Conservation (phyloP, 2,329 filamentous ascomycete genomes). For the Zymoseptoria ardabiliae region DNA sequence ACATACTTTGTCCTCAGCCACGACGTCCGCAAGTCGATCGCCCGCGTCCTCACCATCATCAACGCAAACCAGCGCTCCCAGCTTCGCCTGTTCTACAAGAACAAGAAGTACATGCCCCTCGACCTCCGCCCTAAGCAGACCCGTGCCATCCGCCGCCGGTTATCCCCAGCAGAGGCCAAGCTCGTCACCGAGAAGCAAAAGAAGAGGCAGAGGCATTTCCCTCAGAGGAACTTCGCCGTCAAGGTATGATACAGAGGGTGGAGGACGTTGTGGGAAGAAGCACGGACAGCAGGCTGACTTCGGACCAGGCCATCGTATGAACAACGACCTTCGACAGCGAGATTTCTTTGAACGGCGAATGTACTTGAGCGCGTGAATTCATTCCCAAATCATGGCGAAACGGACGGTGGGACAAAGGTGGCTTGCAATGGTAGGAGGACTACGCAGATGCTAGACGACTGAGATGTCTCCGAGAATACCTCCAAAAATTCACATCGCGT, state of each 20-base stretch:
- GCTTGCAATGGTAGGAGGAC: slow-evolving; percentile 10
- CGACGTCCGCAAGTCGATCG: slow-evolving; percentile 99
- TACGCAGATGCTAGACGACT: slow-evolving; percentile 4
- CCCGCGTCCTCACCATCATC: slow-evolving; percentile 97
- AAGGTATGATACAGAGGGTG: slow-evolving; percentile 57
- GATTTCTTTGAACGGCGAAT: slow-evolving; percentile 14
- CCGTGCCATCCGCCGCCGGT: slow-evolving; percentile 89
- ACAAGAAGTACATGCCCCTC: slow-evolving; percentile 98
- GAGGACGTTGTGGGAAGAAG: not conserved
- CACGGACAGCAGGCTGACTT: slow-evolving; percentile 4
- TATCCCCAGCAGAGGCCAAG: slow-evolving; percentile 84
- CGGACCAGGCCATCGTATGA: slow-evolving; percentile 10
- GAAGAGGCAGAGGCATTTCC: slow-evolving; percentile 95
- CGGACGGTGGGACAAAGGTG: slow-evolving; percentile 14
- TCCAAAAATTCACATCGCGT: not conserved
- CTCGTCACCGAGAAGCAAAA: slow-evolving; percentile 86
- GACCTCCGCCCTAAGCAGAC: slow-evolving; percentile 98
- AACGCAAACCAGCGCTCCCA: slow-evolving; percentile 98
- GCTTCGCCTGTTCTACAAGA: slow-evolving; percentile 98
- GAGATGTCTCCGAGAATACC: not conserved
- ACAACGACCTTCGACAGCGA: slow-evolving; percentile 9
- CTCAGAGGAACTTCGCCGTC: slow-evolving; percentile 96
- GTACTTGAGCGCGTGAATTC: slow-evolving; percentile 14
- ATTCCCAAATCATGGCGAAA: slow-evolving; percentile 13
- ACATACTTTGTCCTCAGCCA: slow-evolving; percentile 53